Conservation (phyloP, 371 early-diverging fungal species). For the Apophysomyces sp. region DNA sequence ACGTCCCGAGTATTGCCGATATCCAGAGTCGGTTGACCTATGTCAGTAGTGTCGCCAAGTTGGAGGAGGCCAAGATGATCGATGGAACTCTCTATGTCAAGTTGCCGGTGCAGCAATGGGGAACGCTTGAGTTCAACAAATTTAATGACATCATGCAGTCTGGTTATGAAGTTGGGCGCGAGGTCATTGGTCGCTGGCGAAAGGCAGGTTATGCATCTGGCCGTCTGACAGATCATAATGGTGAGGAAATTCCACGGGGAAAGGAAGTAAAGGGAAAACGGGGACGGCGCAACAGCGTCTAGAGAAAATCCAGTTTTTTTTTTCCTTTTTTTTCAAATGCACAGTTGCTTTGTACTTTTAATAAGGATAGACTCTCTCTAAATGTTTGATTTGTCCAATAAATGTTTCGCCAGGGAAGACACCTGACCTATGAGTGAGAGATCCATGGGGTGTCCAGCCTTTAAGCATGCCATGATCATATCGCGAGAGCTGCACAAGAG, state of each 20-base stretch:
- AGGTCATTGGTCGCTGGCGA: conserved; percentile 84
- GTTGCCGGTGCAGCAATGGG: conserved; percentile 88
- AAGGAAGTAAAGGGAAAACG: conserved; percentile 49
- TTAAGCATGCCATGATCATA: conserved; percentile 14
- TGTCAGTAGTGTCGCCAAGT: conserved; percentile 87
- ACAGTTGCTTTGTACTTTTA: too few relatives aligned
- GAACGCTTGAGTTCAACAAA: conserved; percentile 92
- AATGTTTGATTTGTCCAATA: neutral
- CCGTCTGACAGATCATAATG: conserved; percentile 25
- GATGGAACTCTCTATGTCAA: conserved; percentile 88
- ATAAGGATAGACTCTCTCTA: too few relatives aligned
- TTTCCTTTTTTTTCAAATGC: too few relatives aligned
- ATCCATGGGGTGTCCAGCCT: conserved; percentile 4
- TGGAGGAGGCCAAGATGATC: conserved; percentile 88
- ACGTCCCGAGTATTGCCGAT: conserved; percentile 94
- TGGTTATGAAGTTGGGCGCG: conserved; percentile 91
- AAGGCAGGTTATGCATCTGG: conserved; percentile 65
- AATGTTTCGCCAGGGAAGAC: neutral
- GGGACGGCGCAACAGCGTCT: conserved; percentile 48
- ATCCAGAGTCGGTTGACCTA: conserved; percentile 98
- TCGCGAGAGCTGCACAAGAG: conserved; percentile 3
- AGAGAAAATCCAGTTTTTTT: neutral
- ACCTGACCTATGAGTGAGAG: neutral
- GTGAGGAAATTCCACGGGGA: conserved; percentile 23
- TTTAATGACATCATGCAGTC: conserved; percentile 89